These are phyloP conservation scores for Pseudogymnoascus sp. DNA, from an alignment of 2,329 filamentous ascomycete genomes.

Conservation along the genomic window DNA sequence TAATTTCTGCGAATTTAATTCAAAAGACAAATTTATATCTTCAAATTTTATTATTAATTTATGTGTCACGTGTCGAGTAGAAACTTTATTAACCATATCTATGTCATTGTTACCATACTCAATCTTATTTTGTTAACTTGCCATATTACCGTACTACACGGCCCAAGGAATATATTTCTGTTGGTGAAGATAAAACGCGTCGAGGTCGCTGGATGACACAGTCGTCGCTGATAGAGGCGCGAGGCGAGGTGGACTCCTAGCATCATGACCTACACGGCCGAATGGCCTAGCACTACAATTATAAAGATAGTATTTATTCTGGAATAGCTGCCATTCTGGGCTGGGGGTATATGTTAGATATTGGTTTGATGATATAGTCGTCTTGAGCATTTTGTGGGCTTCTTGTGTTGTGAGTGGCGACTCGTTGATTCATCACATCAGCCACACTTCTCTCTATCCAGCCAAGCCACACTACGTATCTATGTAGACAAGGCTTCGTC, in stretches of 20 bases:
- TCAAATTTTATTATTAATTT: neutral
- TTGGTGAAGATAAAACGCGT: neutral
- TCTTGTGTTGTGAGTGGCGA: neutral
- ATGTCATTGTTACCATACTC: neutral
- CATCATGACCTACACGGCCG: neutral
- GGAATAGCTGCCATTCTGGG: neutral
- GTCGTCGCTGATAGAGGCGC: neutral
- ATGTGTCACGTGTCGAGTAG: neutral
- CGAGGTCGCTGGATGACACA: neutral
- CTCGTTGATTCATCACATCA: slow-evolving; percentile 8
- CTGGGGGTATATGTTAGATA: neutral
- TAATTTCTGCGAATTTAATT: neutral
- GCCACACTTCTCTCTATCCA: neutral
- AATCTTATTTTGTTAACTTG: no score
- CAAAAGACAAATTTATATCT: neutral
- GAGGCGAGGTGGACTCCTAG: neutral
- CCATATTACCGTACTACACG: neutral
- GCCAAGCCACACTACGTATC: slow-evolving; percentile 1
- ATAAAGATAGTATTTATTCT: neutral
- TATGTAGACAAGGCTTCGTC: neutral
- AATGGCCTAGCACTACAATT: neutral
- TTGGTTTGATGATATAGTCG: neutral
- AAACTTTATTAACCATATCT: no score
- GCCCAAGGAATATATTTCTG: neutral
- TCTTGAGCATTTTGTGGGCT: slow-evolving; percentile 1